These are phyloP conservation scores for Elasticomyces elasticus DNA, from an alignment of 495 filamentous ascomycete genomes.

Conservation along the genomic window DNA sequence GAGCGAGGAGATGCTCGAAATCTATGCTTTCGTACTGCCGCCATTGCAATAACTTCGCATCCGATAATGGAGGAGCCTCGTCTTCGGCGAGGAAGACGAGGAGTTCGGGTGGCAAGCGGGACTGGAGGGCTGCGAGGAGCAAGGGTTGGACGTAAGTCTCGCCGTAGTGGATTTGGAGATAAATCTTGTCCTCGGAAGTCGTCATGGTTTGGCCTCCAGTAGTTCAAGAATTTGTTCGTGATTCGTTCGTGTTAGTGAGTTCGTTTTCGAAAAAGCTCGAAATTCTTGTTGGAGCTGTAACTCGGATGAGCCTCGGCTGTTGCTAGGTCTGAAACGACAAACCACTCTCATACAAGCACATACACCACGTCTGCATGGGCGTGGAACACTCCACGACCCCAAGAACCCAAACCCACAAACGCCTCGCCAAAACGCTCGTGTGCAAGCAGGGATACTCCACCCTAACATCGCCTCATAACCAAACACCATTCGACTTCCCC, in stretches of 20 bases:
- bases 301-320: too few relatives aligned
- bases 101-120: slow-evolving; percentile 42
- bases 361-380: too few relatives aligned
- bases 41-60: slow-evolving; percentile 61
- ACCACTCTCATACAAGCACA: too few relatives aligned
- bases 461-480: too few relatives aligned
- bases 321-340: too few relatives aligned
- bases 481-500: neutral
- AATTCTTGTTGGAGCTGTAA: too few relatives aligned
- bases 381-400: too few relatives aligned
- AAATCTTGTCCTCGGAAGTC: slow-evolving; percentile 32
- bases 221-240: neutral
- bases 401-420: too few relatives aligned
- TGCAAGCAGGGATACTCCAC: too few relatives aligned
- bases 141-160: slow-evolving; percentile 78
- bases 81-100: slow-evolving; percentile 38
- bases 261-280: too few relatives aligned
- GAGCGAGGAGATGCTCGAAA: slow-evolving; percentile 58
- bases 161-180: slow-evolving; percentile 72
- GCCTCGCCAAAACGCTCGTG: too few relatives aligned
- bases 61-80: slow-evolving; percentile 34
- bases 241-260: neutral
- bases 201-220: neutral
- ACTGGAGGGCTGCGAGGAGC: slow-evolving; percentile 58
- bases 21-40: slow-evolving; percentile 76